phyloP scores from a whole-genome alignment of 768 basidiomycete species.

The Serendipita sp. region DNA sequence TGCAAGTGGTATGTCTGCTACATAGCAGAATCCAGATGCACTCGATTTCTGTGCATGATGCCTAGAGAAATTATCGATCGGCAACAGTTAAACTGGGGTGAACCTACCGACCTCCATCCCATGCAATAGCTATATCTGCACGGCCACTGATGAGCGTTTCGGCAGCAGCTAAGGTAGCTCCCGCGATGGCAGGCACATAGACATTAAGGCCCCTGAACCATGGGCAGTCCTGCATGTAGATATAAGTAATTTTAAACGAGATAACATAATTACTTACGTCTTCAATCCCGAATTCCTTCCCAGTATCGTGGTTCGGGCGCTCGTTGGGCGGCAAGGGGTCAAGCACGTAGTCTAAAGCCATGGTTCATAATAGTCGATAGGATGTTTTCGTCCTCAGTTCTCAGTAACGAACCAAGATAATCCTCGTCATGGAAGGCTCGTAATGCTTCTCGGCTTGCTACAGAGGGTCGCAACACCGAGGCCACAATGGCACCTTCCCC shows the following conservation, averaged over 20 bases:
- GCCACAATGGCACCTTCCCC: neutral
- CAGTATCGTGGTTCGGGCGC: slow-evolving; percentile 6
- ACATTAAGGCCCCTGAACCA: slow-evolving; percentile 48
- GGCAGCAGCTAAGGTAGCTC: slow-evolving; percentile 63
- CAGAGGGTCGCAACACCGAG: slow-evolving; percentile 5
- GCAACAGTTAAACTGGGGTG: neutral
- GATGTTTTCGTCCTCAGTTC: neutral
- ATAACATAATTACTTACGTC: slow-evolving; percentile 26
- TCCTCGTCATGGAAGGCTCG: slow-evolving; percentile 20
- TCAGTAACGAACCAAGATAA: slow-evolving; percentile 17
- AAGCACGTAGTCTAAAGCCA: neutral
- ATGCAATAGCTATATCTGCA: slow-evolving; percentile 55
- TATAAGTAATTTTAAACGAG: neutral
- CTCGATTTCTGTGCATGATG: slow-evolving; percentile 69
- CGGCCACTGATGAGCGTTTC: slow-evolving; percentile 33
- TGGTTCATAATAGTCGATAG: neutral
- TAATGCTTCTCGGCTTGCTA: slow-evolving; percentile 18
- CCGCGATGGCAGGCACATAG: slow-evolving; percentile 58
- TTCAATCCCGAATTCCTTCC: slow-evolving; percentile 39
- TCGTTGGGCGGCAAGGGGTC: neutral
- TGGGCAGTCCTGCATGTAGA: slow-evolving; percentile 55
- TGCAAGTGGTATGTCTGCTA: slow-evolving; percentile 74
- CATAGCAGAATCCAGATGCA: slow-evolving; percentile 88
- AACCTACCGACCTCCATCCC: slow-evolving; percentile 74
- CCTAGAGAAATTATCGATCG: slow-evolving; percentile 20